A percentile compares a stretch with the other conserved stretches of the same genome.
Conservation (phyloP, 1,284 basidiomycete species). For the Coniophora puteana region DNA sequence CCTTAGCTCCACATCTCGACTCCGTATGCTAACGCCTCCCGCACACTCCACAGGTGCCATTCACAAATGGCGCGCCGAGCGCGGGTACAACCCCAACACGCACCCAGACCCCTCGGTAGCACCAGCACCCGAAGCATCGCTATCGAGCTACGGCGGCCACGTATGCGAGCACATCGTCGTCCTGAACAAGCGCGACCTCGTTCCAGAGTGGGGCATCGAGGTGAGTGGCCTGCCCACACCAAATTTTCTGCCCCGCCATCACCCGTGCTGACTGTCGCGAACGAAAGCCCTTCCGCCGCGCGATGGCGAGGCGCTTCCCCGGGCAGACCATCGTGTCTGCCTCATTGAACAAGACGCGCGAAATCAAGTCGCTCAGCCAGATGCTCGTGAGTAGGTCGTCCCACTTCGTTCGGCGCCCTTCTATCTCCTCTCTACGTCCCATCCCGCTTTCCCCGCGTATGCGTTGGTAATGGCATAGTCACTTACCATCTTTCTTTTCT, state of each 20-base stretch:
- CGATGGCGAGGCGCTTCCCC: constrained; percentile 65
- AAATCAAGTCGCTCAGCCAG: constrained; percentile 60
- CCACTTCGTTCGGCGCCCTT: constrained; percentile 8
- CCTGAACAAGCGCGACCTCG: constrained; percentile 91
- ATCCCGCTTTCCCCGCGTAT: constrained; percentile 4
- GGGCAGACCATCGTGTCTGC: constrained; percentile 66
- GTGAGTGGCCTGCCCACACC: no score
- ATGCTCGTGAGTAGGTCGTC: constrained; percentile 73
- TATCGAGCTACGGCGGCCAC: constrained; percentile 24
- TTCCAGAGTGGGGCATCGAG: constrained; percentile 81
- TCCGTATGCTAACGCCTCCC: constrained; percentile 16
- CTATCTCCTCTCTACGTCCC: not conserved
- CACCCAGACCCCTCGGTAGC: constrained; percentile 23
- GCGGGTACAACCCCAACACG: constrained; percentile 46
- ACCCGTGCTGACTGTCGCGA: constrained; percentile 10
- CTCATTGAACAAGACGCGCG: constrained; percentile 62
- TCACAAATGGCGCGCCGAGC: constrained; percentile 60
- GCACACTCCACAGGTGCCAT: constrained; percentile 43
- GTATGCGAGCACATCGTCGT: constrained; percentile 86
- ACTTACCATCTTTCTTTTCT: constrained; percentile 1
- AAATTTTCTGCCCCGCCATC: constrained; percentile 5
- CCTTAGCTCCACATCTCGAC: constrained; percentile 10
- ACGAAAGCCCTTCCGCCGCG: constrained; percentile 62
- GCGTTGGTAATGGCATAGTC: constrained; percentile 3
- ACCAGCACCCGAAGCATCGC: constrained; percentile 6